phyloP scores from a whole-genome alignment of 164 flowering plant species.

The Pachysandra terminalis region DNA sequence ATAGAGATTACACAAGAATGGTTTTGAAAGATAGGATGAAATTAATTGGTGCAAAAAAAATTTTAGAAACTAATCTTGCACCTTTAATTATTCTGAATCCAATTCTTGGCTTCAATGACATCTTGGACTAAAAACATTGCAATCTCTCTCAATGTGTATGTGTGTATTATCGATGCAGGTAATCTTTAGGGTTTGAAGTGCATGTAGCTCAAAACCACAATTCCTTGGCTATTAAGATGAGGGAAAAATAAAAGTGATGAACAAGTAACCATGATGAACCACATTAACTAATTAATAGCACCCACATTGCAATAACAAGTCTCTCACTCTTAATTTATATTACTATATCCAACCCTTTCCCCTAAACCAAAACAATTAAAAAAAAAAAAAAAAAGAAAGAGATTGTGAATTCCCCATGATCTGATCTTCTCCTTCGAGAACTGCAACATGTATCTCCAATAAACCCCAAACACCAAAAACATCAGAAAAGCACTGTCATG shows the following conservation, averaged over 20 bases:
- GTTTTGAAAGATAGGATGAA: too few relatives aligned
- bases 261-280: conserved; percentile 10
- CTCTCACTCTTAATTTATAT: conserved; percentile 34
- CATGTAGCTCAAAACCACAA: too few relatives aligned
- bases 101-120: too few relatives aligned
- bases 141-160: too few relatives aligned
- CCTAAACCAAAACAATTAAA: conserved; percentile 12
- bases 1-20: too few relatives aligned
- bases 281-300: conserved; percentile 5
- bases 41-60: too few relatives aligned
- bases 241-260: too few relatives aligned
- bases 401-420: conserved; percentile 26
- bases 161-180: too few relatives aligned
- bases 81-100: too few relatives aligned
- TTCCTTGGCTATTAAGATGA: too few relatives aligned
- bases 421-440: conserved; percentile 20
- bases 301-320: conserved; percentile 23
- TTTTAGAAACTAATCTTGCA: too few relatives aligned
- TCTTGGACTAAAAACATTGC: too few relatives aligned
- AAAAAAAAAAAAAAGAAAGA: not conserved
- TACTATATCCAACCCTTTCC: conserved; percentile 33
- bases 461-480: conserved; percentile 23
- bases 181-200: not conserved
- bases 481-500: conserved; percentile 24
- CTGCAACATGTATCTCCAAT: conserved; percentile 24